Evolutionary conservation across 1,284 basidiomycete species (phyloP).

Genomic region (Ceratobasidium sp.): DNA sequence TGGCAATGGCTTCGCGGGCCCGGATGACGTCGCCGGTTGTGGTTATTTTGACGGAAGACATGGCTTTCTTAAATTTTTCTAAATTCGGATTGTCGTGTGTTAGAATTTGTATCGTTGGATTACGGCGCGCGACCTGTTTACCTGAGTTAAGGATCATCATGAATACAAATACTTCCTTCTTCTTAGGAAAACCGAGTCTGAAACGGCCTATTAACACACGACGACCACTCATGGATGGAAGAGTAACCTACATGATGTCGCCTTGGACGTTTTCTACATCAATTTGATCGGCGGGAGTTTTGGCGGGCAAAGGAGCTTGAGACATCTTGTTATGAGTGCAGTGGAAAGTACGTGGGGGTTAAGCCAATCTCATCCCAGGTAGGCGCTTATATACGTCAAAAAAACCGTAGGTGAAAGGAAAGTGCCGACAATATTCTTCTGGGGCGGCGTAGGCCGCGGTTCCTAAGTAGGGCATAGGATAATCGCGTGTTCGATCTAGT

Average conservation of each 20-base stretch:
- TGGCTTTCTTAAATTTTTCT: conserved; percentile 18
- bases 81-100: not conserved
- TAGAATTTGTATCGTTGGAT: not conserved
- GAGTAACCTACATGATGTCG: conserved; percentile 50
- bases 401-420: no score
- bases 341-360: not conserved
- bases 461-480: not conserved
- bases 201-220: not conserved
- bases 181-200: conserved; percentile 36
- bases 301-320: conserved; percentile 52
- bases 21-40: conserved; percentile 21
- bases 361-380: no score
- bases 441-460: not conserved
- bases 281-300: conserved; percentile 48
- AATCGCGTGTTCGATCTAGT: not conserved
- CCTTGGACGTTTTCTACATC: conserved; percentile 54
- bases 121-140: not conserved
- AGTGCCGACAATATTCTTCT: no score
- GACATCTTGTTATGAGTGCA: not conserved
- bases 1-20: not conserved
- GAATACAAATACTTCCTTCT: conserved; percentile 38
- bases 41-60: conserved; percentile 2
- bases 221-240: not conserved
- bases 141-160: conserved; percentile 13
- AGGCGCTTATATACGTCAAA: no score